Conservation (phyloP, 108 stramenopile genomes). For the Nitzschia sp. region DNA sequence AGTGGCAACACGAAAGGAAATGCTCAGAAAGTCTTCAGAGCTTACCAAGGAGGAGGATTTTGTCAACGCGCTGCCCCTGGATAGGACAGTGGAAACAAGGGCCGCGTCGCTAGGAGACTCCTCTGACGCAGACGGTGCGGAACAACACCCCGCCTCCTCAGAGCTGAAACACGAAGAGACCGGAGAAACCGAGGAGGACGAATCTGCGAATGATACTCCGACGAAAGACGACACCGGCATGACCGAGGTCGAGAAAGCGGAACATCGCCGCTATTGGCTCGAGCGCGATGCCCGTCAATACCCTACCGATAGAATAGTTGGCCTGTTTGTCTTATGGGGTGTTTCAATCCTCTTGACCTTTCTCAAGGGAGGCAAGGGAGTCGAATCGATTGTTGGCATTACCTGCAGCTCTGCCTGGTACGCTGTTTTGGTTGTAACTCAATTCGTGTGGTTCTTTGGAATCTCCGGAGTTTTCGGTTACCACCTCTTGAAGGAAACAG, state of each 20-base stretch:
- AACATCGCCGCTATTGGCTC: constrained; percentile 35
- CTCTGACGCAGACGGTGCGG: background rate
- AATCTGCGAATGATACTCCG: background rate
- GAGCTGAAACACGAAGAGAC: background rate
- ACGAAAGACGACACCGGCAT: background rate
- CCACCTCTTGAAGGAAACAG: constrained; percentile 43
- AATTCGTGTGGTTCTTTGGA: constrained; percentile 67
- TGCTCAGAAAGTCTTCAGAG: background rate
- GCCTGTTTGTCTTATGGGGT: constrained; percentile 49
- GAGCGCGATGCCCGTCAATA: constrained; percentile 58
- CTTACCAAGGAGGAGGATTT: background rate
- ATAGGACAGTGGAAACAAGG: constrained; percentile 6
- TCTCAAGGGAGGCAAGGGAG: constrained; percentile 74
- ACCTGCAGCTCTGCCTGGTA: constrained; percentile 62
- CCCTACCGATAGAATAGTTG: constrained; percentile 56
- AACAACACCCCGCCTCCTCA: background rate
- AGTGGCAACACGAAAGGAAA: constrained; percentile 8
- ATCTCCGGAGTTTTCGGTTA: constrained; percentile 52
- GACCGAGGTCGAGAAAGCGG: background rate
- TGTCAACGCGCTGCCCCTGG: background rate
- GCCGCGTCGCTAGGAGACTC: too few species aligned
- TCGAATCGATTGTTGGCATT: constrained; percentile 63
- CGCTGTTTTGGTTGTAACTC: constrained; percentile 49
- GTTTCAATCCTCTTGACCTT: constrained; percentile 61
- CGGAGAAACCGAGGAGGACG: background rate